Evolutionary conservation across 352 stramenopile genomes (phyloP).

Genomic region (Phytopythium ostracodes): DNA sequence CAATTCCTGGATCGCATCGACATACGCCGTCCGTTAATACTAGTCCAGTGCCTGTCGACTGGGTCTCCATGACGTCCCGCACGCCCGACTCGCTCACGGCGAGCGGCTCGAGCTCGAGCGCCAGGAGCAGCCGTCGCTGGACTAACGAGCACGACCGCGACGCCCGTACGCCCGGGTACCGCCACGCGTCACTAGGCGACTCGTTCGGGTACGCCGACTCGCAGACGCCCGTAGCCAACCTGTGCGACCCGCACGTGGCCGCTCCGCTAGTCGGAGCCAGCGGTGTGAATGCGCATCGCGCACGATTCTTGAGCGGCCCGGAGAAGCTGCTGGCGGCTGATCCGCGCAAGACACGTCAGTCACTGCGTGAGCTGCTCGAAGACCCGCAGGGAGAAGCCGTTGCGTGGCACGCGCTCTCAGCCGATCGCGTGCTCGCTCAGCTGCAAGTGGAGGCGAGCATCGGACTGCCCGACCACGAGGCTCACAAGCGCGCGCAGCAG

Average conservation of each 20-base stretch:
- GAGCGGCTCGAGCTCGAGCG: conserved; percentile 5
- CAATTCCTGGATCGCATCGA: background rate
- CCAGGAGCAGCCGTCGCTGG: conserved; percentile 4
- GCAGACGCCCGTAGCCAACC: conserved; percentile 14
- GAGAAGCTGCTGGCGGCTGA: conserved; percentile 30
- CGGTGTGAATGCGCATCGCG: conserved; percentile 11
- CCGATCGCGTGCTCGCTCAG: conserved; percentile 23
- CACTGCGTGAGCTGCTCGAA: conserved; percentile 28
- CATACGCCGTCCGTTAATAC: background rate
- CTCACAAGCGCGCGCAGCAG: conserved; percentile 12
- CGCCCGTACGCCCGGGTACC: conserved; percentile 2
- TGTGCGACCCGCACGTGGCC: conserved; percentile 8
- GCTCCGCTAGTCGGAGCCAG: background rate
- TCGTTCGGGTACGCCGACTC: conserved; percentile 21
- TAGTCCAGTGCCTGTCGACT: background rate
- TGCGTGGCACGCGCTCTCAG: conserved; percentile 25
- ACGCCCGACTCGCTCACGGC: conserved; percentile 4
- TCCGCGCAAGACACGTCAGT: conserved; percentile 32
- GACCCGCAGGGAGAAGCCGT: conserved; percentile 15
- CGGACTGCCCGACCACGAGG: conserved; percentile 16
- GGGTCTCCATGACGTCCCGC: background rate
- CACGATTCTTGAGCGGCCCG: conserved; percentile 30
- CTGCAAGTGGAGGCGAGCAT: conserved; percentile 20
- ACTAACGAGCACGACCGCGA: background rate
- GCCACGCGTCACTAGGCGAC: conserved; percentile 8